phyloP scores from a whole-genome alignment of 2,329 filamentous ascomycete species.

The Macroventuria anomochaeta region DNA sequence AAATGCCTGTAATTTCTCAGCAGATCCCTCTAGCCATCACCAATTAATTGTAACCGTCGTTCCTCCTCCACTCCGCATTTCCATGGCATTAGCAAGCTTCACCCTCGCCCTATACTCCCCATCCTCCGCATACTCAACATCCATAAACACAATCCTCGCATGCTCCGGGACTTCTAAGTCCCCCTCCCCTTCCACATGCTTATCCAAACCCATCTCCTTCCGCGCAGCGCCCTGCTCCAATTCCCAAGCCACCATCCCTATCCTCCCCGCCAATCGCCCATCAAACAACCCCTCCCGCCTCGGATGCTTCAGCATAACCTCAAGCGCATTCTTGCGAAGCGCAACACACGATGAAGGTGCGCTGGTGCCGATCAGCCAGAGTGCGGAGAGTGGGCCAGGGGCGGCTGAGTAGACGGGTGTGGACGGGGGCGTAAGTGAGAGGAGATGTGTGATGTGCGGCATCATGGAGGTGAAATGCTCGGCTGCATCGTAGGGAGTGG shows the following conservation, averaged over 20 bases:
- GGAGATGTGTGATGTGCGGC: constrained; percentile 21
- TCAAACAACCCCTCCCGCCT: constrained; percentile 59
- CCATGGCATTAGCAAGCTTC: constrained; percentile 27
- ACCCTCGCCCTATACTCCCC: constrained; percentile 25
- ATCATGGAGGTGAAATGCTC: constrained; percentile 27
- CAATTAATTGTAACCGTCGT: constrained; percentile 15
- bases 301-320: constrained; percentile 35
- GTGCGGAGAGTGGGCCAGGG: constrained; percentile 31
- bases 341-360: constrained; percentile 26
- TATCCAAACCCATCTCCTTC: constrained; percentile 16
- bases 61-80: constrained; percentile 22
- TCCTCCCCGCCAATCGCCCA: constrained; percentile 66
- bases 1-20: no score
- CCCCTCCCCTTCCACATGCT: constrained; percentile 19
- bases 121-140: constrained; percentile 27
- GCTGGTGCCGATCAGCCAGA: constrained; percentile 37
- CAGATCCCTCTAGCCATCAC: no score
- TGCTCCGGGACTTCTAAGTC: constrained; percentile 30
- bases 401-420: constrained; percentile 37
- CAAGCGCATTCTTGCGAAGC: constrained; percentile 35
- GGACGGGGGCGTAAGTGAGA: constrained; percentile 3
- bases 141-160: constrained; percentile 28
- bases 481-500: constrained; percentile 25
- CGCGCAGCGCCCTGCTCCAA: constrained; percentile 37
- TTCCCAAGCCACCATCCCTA: constrained; percentile 34